Conservation (phyloP, 306 rosid species). For the Castanopsis chinensis region DNA sequence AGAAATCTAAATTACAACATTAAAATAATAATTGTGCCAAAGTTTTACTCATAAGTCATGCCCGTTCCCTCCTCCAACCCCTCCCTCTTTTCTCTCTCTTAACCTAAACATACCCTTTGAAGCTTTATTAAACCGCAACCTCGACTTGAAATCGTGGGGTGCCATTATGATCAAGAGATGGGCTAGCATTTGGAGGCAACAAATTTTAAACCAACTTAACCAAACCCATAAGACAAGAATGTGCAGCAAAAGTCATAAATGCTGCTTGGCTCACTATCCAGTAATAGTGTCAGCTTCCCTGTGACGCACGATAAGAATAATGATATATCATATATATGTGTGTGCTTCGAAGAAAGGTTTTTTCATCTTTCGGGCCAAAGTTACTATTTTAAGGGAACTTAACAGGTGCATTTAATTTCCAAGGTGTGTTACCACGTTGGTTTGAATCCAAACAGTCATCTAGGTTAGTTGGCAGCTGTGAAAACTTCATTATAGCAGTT, state of each 20-base stretch:
- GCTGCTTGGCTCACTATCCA: neutral
- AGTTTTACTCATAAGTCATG: too few species aligned
- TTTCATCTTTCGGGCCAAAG: neutral
- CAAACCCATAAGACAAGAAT: neutral
- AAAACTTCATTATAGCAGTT: neutral
- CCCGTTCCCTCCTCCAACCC: too few species aligned
- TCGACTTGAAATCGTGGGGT: neutral
- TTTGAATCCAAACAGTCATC: constrained; percentile 9
- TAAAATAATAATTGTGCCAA: too few species aligned
- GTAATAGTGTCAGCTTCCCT: neutral
- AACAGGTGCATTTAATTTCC: constrained; percentile 21
- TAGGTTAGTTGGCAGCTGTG: constrained; percentile 1
- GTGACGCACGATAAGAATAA: neutral
- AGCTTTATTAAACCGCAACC: neutral
- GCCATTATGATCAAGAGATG: neutral
- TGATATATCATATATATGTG: neutral
- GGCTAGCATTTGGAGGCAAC: neutral
- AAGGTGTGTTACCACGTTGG: neutral
- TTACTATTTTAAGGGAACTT: neutral
- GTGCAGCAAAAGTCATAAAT: neutral
- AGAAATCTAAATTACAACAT: too few species aligned
- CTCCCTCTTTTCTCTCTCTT: too few species aligned
- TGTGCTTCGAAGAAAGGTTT: neutral
- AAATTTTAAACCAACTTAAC: neutral
- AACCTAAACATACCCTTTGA: neutral